Base-by-base conservation (phyloP, 768 basidiomycete species). In the Tephrocybe sp. region DNA sequence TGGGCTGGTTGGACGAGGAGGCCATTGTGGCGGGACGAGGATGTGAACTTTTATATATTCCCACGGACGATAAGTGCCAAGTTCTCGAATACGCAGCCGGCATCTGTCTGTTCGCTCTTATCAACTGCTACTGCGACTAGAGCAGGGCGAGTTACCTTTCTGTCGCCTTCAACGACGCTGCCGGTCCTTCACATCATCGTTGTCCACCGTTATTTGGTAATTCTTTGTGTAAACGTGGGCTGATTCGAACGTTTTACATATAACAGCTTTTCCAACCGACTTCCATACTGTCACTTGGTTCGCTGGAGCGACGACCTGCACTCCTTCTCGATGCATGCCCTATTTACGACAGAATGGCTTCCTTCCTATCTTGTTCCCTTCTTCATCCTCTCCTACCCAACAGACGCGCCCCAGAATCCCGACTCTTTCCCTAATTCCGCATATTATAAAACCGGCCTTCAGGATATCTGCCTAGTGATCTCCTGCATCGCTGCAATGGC, bases 401-500 rank as follows among this genome's bases (percentile, higher is more conserved):
- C 76, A 3, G 49, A 69, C 8, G 64, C 77, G 9, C 89, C 89
- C 16, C 49, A 63, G 11, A 53, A 75, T 25, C 75, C 83, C 42
- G 89, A 91, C 70, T 89, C 87, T 4, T 92, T 90, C 69, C 83
- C 73, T 25, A 62, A 82, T 65, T 83, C 86, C 32, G 55, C 66
- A 43, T 87, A 92, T 65, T 95, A 91, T 64, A 73, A 61, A 42
- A 83, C 80, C 19, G 92, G 92, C n/a, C 70, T 71, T 24, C 75
- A 80, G 51, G 97, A 99, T 65, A 67, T 78, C n/a, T 92, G 84
- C 61, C 64, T 96, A 60, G 76, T 94, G 49, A 68, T 93, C 47
- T 79, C 85, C n/a, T 88, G 82, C 67, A 90, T 97, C 49, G 80
- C 87, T 12, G 71, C 86, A 57, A 93, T 97, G 83, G 92, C 92